Base-by-base conservation (phyloP, 2,329 filamentous ascomycete genomes). In the Nannizziopsis barbatae region DNA sequence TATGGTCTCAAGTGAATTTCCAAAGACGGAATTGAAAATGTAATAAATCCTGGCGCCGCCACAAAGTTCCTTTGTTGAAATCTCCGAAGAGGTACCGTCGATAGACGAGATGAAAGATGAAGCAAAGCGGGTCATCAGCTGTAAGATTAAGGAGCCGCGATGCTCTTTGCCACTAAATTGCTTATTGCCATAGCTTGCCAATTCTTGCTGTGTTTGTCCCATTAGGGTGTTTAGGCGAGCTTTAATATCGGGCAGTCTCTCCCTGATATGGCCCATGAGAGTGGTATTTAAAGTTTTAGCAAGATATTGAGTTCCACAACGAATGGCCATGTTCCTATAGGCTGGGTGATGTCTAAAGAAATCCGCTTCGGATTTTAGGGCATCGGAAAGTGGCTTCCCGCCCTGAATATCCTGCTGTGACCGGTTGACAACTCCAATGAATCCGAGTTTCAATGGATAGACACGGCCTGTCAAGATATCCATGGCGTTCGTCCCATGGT, bases 131-230 rank as follows among this genome's bases (percentile, higher is more conserved):
- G 92, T 98, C 92, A 98, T 98, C 50, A 95, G 79, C 67, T 96
- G 90, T 54, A 98, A 71, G 50, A 98, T 95, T 54, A 98, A 76
- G 22, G 90, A 95, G 30, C 92, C 92, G 44, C 90, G 80, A 64
- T 98, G 92, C 65, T 96, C 92, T 66, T 95, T 95, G 59, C 92
- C 92, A 54, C 86, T 94, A 64, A 98, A 98, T 59, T 94, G 86
- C 72, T 92, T 94, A 64, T 96, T 93, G 33, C 92, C 92, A 63
- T 98, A 98, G 67, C 90, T 95, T 38, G 92, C 92, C 50, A 98
- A 76, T 66, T 98, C 92, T 71, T 98, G 92, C 64, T 98, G 92
- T 42, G 92, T 96, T 68, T 98, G 92, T n/a, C 92, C 92, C 92
- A 98, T 98, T 45, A 98, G 73, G 0, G 92, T 98, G 67, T 98